phyloP scores from a whole-genome alignment of 179 eudicot species.

The Nepenthes alata region DNA sequence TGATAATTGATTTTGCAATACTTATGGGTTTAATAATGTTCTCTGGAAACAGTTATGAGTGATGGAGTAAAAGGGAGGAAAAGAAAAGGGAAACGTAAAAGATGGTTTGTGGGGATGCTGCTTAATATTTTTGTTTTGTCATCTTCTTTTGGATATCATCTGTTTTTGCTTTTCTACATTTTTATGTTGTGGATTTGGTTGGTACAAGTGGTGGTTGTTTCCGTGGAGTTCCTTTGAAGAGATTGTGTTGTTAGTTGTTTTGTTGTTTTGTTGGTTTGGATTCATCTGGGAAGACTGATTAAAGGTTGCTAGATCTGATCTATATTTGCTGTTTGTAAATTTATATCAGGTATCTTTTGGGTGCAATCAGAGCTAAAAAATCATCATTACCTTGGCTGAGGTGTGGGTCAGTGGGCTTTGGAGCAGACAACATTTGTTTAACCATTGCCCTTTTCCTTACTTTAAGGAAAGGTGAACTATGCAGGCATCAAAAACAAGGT shows the following conservation, averaged over 20 bases:
- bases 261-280: conserved; percentile 19
- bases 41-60: not conserved
- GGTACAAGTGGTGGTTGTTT: conserved; percentile 76
- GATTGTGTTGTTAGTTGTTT: conserved; percentile 13
- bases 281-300: conserved; percentile 16
- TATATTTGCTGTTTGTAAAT: conserved; percentile 12
- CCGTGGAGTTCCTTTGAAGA: conserved; percentile 77
- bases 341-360: conserved; percentile 1
- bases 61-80: conserved; percentile 16
- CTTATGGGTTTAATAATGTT: conserved; percentile 18
- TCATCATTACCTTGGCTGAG: not conserved
- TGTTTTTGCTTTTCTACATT: conserved; percentile 17
- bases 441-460: conserved; percentile 5
- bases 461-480: conserved; percentile 25
- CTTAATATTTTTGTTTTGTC: conserved; percentile 6
- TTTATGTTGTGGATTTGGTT: conserved; percentile 42
- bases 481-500: conserved; percentile 89
- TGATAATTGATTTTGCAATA: conserved; percentile 16
- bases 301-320: conserved; percentile 15
- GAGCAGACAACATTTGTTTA: conserved; percentile 5
- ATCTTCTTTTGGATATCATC: not conserved
- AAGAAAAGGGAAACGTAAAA: conserved; percentile 14
- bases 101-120: conserved; percentile 17
- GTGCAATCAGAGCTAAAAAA: conserved; percentile 4
- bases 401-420: conserved; percentile 19